These are phyloP conservation scores for Amoebophrya sp. DNA, from an alignment of 169 alveolate species.

Conservation along the genomic window DNA sequence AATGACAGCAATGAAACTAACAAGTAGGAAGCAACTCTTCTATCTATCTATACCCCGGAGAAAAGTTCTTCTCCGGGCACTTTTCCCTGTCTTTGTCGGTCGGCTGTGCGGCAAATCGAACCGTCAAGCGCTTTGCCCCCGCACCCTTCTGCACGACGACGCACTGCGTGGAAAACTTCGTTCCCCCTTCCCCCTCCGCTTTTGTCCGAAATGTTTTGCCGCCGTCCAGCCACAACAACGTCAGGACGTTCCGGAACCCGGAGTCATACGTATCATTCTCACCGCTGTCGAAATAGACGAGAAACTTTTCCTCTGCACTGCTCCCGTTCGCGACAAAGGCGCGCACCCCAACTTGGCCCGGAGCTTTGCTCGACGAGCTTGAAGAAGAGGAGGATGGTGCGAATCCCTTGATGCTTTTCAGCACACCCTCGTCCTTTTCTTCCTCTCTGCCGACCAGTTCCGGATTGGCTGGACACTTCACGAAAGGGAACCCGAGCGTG, in stretches of 20 bases:
- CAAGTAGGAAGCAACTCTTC: too few relatives aligned
- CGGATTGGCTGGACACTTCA: background rate
- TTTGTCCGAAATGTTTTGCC: background rate
- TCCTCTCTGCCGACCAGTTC: too few relatives aligned
- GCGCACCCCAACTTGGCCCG: too few relatives aligned
- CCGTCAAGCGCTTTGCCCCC: background rate
- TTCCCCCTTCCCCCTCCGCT: background rate
- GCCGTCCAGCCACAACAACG: background rate
- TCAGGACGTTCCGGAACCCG: background rate
- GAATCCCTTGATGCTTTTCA: too few relatives aligned
- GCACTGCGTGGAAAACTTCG: background rate
- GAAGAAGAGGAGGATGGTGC: too few relatives aligned
- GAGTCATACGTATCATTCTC: background rate
- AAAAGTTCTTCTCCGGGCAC: too few relatives aligned
- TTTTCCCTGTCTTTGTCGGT: background rate
- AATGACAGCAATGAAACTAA: too few relatives aligned
- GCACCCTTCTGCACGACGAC: background rate
- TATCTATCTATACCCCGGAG: too few relatives aligned
- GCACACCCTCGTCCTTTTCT: too few relatives aligned
- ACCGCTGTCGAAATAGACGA: background rate
- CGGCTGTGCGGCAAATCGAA: background rate
- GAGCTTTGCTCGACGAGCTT: too few relatives aligned
- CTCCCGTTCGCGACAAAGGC: too few relatives aligned
- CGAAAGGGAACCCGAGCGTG: background rate
- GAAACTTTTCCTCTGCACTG: background rate